Base-by-base conservation (phyloP, 306 rosid genomes). In the Lupinus albus region DNA sequence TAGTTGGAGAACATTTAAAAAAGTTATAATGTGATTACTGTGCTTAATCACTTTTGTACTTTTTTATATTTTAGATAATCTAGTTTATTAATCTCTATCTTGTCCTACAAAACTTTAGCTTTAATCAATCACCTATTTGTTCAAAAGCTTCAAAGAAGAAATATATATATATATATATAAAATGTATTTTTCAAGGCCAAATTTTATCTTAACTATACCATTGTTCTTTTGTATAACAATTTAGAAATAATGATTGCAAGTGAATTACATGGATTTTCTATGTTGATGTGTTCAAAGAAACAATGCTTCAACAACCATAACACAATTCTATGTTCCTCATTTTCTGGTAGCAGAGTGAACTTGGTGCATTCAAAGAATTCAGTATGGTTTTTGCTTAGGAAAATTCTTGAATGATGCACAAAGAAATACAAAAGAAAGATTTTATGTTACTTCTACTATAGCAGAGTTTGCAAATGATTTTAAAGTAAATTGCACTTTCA, bases 391-490 rank as follows among this genome's bases (percentile, higher is more conserved):
- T 56, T 21, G 14, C 2, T 41, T 4, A 18, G 67, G 77, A 57
- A 72, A 68, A 63, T 36, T 60, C 77, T 30, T 44, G 3, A 62
- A 62, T 64, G 47, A 50, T 45, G 15, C 61, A 8, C 79, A 12
- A 56, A 76, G 72, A 59, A 72, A 57, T 2, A 75, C 67, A 49
- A 44, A 67, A 15, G 76, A 71, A 42, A 79, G 77, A 64, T 79
- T 72, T 16, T 68, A 64, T 55, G 35, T 57, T 64, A 60, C 59
- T 76, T 57, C 77, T 64, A 68, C 79, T 72, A 77, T 82, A 45
- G 84, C 81, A 10, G 81, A 82, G 58, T 65, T 82, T 57, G 81
- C 81, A 36, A 79, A 76, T 57, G 76, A 79, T 21, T 76, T 79
- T 57, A 72, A 58, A 83, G 86, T 82, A 79, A 74, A 53, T 69